Evolutionary conservation across 345 rosid genomes (phyloP).

Genomic region (Noccaea caerulescens): DNA sequence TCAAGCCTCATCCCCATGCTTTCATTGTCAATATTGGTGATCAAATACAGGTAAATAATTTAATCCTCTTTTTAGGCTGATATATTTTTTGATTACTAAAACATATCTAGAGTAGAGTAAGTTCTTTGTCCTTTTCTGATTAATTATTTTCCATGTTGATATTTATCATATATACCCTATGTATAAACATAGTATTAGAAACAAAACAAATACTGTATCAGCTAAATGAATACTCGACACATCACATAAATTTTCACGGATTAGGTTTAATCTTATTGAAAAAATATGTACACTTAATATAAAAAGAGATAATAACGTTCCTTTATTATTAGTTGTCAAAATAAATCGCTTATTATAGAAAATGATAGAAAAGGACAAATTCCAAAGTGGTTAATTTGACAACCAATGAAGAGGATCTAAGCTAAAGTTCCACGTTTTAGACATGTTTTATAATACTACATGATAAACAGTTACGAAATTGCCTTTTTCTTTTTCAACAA

Average conservation of each 20-base stretch:
- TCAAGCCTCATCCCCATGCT: constrained; percentile 80
- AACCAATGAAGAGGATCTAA: constrained; percentile 20
- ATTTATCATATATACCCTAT: not conserved
- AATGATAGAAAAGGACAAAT: constrained; percentile 25
- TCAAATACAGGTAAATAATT: constrained; percentile 74
- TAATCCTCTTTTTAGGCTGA: not conserved
- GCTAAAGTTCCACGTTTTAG: constrained; percentile 26
- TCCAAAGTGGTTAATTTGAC: constrained; percentile 12
- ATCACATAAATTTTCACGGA: not conserved
- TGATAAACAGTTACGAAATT: constrained; percentile 5
- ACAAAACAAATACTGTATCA: not conserved
- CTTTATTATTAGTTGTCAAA: too few relatives aligned
- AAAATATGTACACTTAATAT: not conserved
- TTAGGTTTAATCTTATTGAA: not conserved
- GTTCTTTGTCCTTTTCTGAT: too few relatives aligned
- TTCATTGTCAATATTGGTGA: constrained; percentile 92
- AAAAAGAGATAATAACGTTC: not conserved
- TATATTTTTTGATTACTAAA: too few relatives aligned
- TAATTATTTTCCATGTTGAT: not conserved
- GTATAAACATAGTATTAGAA: not conserved
- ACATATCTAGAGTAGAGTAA: too few relatives aligned
- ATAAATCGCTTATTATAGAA: not conserved
- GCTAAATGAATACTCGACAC: not conserved
- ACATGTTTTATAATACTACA: constrained; percentile 27
- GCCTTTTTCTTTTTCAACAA: constrained; percentile 9